phyloP scores from a whole-genome alignment of 2,329 filamentous ascomycete genomes.

The Achaetomium macrosporum region DNA sequence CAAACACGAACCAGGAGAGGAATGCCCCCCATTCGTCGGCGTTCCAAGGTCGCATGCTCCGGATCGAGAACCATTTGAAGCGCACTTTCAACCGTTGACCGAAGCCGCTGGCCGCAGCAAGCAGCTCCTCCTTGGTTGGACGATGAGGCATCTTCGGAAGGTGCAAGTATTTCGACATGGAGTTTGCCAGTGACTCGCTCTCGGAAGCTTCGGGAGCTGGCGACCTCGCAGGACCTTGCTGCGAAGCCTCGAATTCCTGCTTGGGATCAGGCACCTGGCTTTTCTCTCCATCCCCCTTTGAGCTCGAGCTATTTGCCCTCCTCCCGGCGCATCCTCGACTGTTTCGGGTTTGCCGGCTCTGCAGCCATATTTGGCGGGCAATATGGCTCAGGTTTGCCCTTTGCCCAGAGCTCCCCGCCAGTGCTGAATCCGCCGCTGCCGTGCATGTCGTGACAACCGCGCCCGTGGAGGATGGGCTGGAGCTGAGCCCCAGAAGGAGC shows the following conservation, averaged over 20 bases:
- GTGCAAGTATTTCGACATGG: constrained; percentile 55
- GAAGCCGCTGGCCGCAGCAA: constrained; percentile 87
- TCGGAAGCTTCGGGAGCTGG: constrained; percentile 13
- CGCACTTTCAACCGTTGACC: constrained; percentile 84
- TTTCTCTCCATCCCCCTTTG: constrained; percentile 24
- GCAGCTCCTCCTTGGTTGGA: constrained; percentile 86
- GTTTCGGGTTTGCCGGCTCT: constrained; percentile 28
- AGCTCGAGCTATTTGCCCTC: constrained; percentile 29
- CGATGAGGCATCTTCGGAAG: constrained; percentile 71
- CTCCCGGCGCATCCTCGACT: constrained; percentile 25
- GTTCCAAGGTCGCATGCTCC: constrained; percentile 90
- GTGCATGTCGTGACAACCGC: constrained; percentile 37
- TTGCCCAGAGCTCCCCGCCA: constrained; percentile 26
- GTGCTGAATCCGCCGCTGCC: constrained; percentile 34
- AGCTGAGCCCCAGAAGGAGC: constrained; percentile 43
- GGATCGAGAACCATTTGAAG: constrained; percentile 97
- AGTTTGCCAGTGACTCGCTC: constrained; percentile 41
- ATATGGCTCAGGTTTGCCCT: constrained; percentile 32
- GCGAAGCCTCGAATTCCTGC: constrained; percentile 5
- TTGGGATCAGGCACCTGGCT: constrained; percentile 7
- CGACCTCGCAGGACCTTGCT: background rate
- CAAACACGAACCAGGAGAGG: constrained; percentile 88
- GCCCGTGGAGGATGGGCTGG: constrained; percentile 34
- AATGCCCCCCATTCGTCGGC: constrained; percentile 94
- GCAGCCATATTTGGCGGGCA: constrained; percentile 35